Base-by-base conservation (phyloP, 2,329 filamentous ascomycete genomes). In the Aureobasidium leucospermi region DNA sequence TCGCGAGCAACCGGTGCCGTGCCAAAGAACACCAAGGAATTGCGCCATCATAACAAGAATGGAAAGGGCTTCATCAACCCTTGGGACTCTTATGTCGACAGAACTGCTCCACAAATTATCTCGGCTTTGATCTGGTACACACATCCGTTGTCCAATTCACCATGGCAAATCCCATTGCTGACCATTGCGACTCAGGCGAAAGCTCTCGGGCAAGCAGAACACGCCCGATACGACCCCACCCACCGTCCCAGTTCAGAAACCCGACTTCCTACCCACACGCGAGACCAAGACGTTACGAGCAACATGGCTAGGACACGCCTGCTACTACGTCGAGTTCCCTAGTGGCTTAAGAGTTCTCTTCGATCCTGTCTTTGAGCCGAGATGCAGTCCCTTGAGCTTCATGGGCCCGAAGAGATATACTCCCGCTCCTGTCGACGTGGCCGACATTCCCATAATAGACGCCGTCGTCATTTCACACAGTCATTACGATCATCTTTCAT, bases 271-370 rank as follows among this genome's bases (percentile, higher is more conserved):
- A 9, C 73, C 83, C 1, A 76, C 76, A 13, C 83, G 89, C 58
- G 73, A 79, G 4, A 82, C 81, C 1, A 64, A 74, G 16, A 79
- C 81, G 42, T 80, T 97, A 28, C 85, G 91, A 58, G 89, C 92
- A 36, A 97, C 93, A 42, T 96, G 93, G 93, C 84, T 97, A 2
- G 93, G 93, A 38, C 93, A 97, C 72, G 92, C 93, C 3, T 96
- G 91, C 76, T 96, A 91, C 76, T 92, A 90, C 68, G 84, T 96
- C 66, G 93, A 96, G 73, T 96, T 92, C 67, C 90, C 91, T 1
- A 81, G 83, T 13, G 93, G 93, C 0, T 78, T 97, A 57, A 85
- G 93, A 58, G 90, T 96, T 3, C 82, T 97, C 3, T 96, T 96
- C 71, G 93, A 96, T 69, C 93, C 93, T 1, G 92, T 96, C 36